Evolutionary conservation across 2,329 filamentous ascomycete species (phyloP).

Genomic region (Sporothrix variecibatus): DNA sequence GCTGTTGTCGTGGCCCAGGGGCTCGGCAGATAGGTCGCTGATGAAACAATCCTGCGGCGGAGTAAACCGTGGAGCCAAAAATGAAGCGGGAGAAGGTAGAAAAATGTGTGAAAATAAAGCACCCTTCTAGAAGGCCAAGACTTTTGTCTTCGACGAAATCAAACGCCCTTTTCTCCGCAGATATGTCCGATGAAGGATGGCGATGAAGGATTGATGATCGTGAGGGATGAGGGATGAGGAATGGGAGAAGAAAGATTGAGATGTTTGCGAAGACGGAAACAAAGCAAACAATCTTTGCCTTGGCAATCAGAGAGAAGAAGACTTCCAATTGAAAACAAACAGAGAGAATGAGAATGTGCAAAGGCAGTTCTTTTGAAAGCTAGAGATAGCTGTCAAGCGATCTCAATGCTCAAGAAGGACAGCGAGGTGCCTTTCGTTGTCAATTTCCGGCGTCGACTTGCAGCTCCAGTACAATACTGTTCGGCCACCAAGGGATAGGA

Average conservation of each 20-base stretch:
- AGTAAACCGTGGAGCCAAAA: constrained; percentile 7
- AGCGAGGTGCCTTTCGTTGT: background rate
- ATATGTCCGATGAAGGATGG: background rate
- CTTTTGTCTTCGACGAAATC: background rate
- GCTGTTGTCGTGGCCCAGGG: constrained; percentile 3
- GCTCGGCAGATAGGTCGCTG: constrained; percentile 9
- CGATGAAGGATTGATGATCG: background rate
- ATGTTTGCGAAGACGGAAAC: background rate
- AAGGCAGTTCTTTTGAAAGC: background rate
- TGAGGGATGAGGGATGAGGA: background rate
- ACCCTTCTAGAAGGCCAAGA: background rate
- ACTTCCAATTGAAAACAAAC: background rate
- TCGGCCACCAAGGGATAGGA: background rate
- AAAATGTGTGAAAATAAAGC: background rate
- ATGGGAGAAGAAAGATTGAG: background rate
- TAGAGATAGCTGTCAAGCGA: background rate
- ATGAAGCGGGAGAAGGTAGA: too few relatives aligned
- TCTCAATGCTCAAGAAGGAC: background rate
- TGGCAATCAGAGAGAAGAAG: background rate
- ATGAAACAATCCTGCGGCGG: constrained; percentile 30
- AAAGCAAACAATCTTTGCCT: background rate
- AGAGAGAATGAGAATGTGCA: background rate
- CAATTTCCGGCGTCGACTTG: background rate
- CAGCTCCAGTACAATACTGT: background rate
- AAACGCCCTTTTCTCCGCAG: background rate